A percentile compares a stretch with the other conserved stretches of the same genome.
These are phyloP conservation scores for Phialemonium atrogriseum DNA, from an alignment of 2,329 filamentous ascomycete genomes.

Conservation along the genomic window DNA sequence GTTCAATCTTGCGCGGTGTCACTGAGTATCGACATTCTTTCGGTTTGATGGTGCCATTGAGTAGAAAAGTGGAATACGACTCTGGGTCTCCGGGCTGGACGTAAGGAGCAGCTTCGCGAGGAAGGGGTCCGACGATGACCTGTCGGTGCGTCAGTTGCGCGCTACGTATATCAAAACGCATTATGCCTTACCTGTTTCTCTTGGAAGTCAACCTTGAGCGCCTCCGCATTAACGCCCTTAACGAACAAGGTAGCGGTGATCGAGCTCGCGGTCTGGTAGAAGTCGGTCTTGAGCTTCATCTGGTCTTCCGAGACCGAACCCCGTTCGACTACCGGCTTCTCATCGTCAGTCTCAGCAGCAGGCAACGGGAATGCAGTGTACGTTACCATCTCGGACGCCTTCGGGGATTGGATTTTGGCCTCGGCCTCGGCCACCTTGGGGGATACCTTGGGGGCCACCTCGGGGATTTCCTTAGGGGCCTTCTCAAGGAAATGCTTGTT, in stretches of 20 bases:
- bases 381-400: too few relatives aligned
- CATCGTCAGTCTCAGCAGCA: neutral
- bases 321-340: conserved; percentile 5
- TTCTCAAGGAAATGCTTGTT: too few relatives aligned
- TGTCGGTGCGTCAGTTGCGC: conserved; percentile 5
- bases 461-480: neutral
- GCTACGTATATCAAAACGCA: neutral
- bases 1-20: conserved; percentile 24
- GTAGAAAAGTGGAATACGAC: conserved; percentile 14
- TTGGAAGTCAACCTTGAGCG: conserved; percentile 13
- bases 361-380: too few relatives aligned
- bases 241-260: conserved; percentile 30
- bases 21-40: conserved; percentile 13
- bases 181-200: conserved; percentile 10
- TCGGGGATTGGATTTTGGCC: neutral
- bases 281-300: conserved; percentile 28
- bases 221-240: conserved; percentile 25
- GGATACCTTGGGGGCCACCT: neutral
- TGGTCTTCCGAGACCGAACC: conserved; percentile 14
- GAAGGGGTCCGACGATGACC: conserved; percentile 13
- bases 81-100: conserved; percentile 14
- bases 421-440: neutral
- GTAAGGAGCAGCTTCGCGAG: conserved; percentile 14
- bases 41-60: conserved; percentile 16
- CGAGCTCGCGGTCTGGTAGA: conserved; percentile 29